A percentile compares a stretch with the other conserved stretches of the same genome.
phyloP scores from a whole-genome alignment of 148 eudicot species.

The Pharnaceum exiguum region DNA sequence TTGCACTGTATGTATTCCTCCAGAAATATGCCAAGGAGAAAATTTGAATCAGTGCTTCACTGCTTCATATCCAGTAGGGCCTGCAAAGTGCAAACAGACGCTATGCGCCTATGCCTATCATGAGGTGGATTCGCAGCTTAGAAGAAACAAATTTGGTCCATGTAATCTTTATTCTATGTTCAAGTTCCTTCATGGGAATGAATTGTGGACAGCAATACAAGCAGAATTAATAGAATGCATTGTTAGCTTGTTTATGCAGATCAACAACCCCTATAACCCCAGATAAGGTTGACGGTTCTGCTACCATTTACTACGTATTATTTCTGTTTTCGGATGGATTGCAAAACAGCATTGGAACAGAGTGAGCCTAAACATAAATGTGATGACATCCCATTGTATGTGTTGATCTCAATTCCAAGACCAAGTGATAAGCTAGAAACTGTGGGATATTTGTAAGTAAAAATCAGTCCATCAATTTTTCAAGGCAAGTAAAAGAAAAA shows the following conservation, averaged over 20 bases:
- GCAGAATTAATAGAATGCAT: slow-evolving; percentile 4
- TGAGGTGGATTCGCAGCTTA: slow-evolving; percentile 5
- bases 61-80: slow-evolving; percentile 11
- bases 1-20: slow-evolving; percentile 6
- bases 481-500: no score
- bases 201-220: neutral
- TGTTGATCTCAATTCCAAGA: no score
- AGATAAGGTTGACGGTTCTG: no score
- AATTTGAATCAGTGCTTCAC: neutral
- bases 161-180: slow-evolving; percentile 5
- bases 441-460: no score
- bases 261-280: slow-evolving; percentile 6
- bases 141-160: slow-evolving; percentile 10
- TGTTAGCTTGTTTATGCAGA: slow-evolving; percentile 2
- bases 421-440: no score
- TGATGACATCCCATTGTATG: no score
- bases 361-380: no score
- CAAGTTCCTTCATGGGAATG: slow-evolving; percentile 2
- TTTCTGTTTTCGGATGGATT: no score
- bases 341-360: no score
- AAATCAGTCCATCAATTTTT: no score
- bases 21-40: neutral
- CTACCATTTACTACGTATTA: no score
- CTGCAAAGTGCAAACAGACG: slow-evolving; percentile 3
- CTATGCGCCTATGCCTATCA: no score